Percentiles rank a stretch among this genome's conserved stretches.
Evolutionary conservation across 179 eudicot genomes (phyloP).

Genomic region (Beta corolliflora): DNA sequence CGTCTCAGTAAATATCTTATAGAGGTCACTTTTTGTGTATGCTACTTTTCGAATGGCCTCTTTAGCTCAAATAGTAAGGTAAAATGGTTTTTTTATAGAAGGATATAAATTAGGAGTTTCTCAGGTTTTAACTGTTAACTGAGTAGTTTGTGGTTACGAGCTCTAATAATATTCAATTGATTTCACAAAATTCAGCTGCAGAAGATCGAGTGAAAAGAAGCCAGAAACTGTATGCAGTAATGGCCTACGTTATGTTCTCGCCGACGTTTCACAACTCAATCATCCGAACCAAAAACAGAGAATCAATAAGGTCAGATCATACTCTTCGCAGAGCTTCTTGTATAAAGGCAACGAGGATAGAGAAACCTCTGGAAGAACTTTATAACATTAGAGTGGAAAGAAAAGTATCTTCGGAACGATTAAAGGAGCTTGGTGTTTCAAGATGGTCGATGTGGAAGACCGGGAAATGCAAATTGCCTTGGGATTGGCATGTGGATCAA

Average conservation of each 20-base stretch:
- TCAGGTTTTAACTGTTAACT: not conserved
- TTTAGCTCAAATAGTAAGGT: no score
- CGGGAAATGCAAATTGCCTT: slow-evolving; percentile 82
- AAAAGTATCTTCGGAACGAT: slow-evolving; percentile 56
- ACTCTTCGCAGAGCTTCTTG: slow-evolving; percentile 6
- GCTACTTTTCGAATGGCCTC: no score
- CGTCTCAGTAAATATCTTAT: no score
- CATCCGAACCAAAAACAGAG: slow-evolving; percentile 22
- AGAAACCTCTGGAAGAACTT: slow-evolving; percentile 80
- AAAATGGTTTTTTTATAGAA: no score
- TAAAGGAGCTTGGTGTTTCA: slow-evolving; percentile 70
- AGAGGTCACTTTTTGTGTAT: no score
- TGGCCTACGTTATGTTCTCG: slow-evolving; percentile 45
- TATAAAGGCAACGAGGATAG: slow-evolving; percentile 55
- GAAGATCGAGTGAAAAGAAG: slow-evolving; percentile 6
- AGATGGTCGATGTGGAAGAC: slow-evolving; percentile 94
- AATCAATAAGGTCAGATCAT: slow-evolving; percentile 10
- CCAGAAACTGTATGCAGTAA: slow-evolving; percentile 20
- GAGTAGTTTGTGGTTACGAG: not conserved
- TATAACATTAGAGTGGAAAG: slow-evolving; percentile 78
- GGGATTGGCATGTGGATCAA: slow-evolving; percentile 99
- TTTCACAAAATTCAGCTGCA: slow-evolving; percentile 10
- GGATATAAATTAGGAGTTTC: not conserved
- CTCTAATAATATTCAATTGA: not conserved
- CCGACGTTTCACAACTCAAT: slow-evolving; percentile 42